These are phyloP conservation scores for Rhizophagus prolifer DNA, from an alignment of 192 early-diverging fungal species.

Conservation along the genomic window DNA sequence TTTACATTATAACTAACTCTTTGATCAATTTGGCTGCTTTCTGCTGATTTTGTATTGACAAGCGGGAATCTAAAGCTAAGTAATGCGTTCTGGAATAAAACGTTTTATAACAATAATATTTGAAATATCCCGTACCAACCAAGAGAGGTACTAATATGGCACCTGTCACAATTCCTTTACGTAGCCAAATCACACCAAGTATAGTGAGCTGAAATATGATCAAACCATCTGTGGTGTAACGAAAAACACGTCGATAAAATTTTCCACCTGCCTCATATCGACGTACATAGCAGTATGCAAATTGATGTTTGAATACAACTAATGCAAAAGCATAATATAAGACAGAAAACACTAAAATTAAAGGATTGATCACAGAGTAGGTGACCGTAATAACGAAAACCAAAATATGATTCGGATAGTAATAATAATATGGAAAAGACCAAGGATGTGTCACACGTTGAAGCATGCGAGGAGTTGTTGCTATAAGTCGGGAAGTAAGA, in stretches of 20 bases:
- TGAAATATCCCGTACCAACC: slow-evolving; percentile 47
- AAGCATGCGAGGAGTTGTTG: slow-evolving; percentile 56
- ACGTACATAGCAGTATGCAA: slow-evolving; percentile 59
- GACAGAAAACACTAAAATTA: slow-evolving; percentile 56
- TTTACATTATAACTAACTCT: too few relatives aligned
- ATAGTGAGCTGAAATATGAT: slow-evolving; percentile 60
- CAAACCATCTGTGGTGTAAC: slow-evolving; percentile 58
- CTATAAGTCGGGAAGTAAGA: slow-evolving; percentile 45
- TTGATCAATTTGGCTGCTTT: background rate
- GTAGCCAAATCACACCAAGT: slow-evolving; percentile 53
- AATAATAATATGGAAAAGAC: slow-evolving; percentile 63
- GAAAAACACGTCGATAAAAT: slow-evolving; percentile 52
- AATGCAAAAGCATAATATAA: slow-evolving; percentile 54
- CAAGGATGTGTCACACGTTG: slow-evolving; percentile 48
- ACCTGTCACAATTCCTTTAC: slow-evolving; percentile 41
- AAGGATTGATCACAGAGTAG: slow-evolving; percentile 58
- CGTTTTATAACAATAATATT: slow-evolving; percentile 42
- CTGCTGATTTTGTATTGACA: background rate
- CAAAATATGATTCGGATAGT: slow-evolving; percentile 60
- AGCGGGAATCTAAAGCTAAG: slow-evolving; percentile 39
- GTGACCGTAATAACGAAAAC: slow-evolving; percentile 61
- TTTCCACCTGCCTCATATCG: slow-evolving; percentile 59
- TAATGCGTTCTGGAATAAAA: slow-evolving; percentile 50
- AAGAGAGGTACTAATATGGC: slow-evolving; percentile 48
- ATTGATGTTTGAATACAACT: slow-evolving; percentile 61